These are phyloP conservation scores for Blastobotrys attinorum DNA, from an alignment of 805 yeast genomes.

Conservation along the genomic window DNA sequence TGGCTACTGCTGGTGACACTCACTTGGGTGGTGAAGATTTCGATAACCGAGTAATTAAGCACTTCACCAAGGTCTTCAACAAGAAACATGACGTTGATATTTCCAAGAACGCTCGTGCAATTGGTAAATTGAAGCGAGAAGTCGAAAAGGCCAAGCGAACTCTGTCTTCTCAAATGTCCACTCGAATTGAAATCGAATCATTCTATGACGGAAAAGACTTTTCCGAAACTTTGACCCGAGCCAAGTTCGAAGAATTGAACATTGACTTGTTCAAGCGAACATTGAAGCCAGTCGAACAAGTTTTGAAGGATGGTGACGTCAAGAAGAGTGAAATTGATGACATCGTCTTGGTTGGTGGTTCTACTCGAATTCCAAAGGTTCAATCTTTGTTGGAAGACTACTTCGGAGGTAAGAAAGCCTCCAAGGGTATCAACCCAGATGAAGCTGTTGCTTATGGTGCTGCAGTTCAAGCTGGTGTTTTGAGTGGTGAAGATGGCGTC, in stretches of 20 bases:
- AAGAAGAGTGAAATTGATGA: slow-evolving; percentile 85
- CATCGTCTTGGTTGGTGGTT: slow-evolving; percentile 97
- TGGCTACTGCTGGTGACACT: slow-evolving; percentile 94
- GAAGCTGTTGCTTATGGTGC: slow-evolving; percentile 99
- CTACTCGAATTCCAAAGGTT: slow-evolving; percentile 98
- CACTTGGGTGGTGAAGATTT: slow-evolving; percentile 98
- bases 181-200: slow-evolving; percentile 94
- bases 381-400: slow-evolving; percentile 85
- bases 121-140: slow-evolving; percentile 92
- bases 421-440: slow-evolving; percentile 97
- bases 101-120: slow-evolving; percentile 70
- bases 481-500: slow-evolving; percentile 91
- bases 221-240: slow-evolving; percentile 91
- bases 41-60: slow-evolving; percentile 81
- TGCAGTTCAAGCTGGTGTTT: slow-evolving; percentile 97
- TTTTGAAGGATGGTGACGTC: slow-evolving; percentile 85
- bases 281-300: slow-evolving; percentile 92
- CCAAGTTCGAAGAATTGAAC: slow-evolving; percentile 95
- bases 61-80: slow-evolving; percentile 76
- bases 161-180: slow-evolving; percentile 88
- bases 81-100: slow-evolving; percentile 87
- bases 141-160: slow-evolving; percentile 98
- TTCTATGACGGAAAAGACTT: slow-evolving; percentile 92
- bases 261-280: slow-evolving; percentile 89
- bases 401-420: slow-evolving; percentile 92